Evolutionary conservation across 768 basidiomycete genomes (phyloP).

Genomic region (Mrakia gelida): DNA sequence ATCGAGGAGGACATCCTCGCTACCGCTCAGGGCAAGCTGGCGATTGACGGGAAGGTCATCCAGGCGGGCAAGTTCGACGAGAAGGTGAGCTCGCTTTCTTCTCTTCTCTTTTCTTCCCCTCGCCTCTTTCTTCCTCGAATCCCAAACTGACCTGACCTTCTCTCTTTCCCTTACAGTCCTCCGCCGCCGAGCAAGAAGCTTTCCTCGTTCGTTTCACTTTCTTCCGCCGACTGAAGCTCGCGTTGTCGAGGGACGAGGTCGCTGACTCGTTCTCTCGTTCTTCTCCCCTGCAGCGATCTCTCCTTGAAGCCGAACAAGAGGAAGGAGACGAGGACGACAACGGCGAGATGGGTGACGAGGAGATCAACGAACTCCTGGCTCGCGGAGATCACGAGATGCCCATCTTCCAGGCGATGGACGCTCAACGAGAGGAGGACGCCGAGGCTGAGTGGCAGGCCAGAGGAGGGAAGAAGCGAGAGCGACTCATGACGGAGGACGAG

Average conservation of each 20-base stretch:
- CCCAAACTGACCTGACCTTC: too few relatives aligned
- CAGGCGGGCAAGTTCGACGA: constrained; percentile 99
- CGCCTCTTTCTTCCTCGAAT: too few relatives aligned
- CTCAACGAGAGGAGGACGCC: constrained; percentile 66
- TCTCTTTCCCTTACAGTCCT: constrained; percentile 51
- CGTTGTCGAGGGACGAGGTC: constrained; percentile 13
- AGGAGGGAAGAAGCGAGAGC: constrained; percentile 62
- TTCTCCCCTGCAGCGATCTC: constrained; percentile 60
- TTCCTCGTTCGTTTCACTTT: constrained; percentile 63
- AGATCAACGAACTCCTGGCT: constrained; percentile 87
- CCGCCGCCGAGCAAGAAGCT: constrained; percentile 94
- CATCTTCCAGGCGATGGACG: constrained; percentile 78
- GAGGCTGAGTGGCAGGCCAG: constrained; percentile 61
- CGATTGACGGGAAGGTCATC: constrained; percentile 98
- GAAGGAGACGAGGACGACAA: constrained; percentile 46
- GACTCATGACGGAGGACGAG: constrained; percentile 79
- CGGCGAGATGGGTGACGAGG: constrained; percentile 91
- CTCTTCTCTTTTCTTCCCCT: too few relatives aligned
- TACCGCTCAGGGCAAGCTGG: constrained; percentile 89
- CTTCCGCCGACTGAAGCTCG: not conserved
- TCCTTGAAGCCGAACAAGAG: constrained; percentile 49
- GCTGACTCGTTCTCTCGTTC: constrained; percentile 6
- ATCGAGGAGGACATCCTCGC: constrained; percentile 97
- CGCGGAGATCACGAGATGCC: constrained; percentile 72
- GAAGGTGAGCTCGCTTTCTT: constrained; percentile 47